Evolutionary conservation across 2,329 filamentous ascomycete species (phyloP).

Genomic region (Huntiella moniliformis): DNA sequence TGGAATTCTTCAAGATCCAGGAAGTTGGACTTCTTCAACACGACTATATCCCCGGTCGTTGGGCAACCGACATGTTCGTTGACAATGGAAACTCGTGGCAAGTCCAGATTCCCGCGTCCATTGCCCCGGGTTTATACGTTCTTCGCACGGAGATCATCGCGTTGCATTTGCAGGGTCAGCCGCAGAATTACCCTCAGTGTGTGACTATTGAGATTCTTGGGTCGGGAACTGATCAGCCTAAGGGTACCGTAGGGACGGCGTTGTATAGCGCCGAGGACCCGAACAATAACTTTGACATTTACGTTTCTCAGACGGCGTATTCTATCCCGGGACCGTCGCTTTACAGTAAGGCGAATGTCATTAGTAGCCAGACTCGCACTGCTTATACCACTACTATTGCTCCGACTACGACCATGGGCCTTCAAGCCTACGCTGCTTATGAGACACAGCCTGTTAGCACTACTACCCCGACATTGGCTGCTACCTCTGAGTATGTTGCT

Average conservation of each 20-base stretch:
- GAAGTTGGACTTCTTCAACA: conserved; percentile 31
- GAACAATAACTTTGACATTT: conserved; percentile 21
- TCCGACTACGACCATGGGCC: conserved; percentile 15
- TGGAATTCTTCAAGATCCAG: conserved; percentile 43
- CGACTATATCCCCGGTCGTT: conserved; percentile 24
- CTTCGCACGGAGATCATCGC: conserved; percentile 37
- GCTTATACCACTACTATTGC: conserved; percentile 25
- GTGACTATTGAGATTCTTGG: conserved; percentile 29
- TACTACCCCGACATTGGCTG: not conserved
- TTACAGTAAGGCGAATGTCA: conserved; percentile 8
- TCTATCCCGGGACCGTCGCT: conserved; percentile 7
- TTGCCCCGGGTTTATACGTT: conserved; percentile 34
- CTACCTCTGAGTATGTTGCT: not conserved
- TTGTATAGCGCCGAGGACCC: conserved; percentile 21
- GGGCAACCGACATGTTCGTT: conserved; percentile 36
- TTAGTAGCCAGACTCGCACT: conserved; percentile 16
- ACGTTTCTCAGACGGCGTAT: conserved; percentile 12
- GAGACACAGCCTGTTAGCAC: too few relatives aligned
- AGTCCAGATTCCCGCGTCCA: conserved; percentile 26
- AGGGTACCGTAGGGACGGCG: conserved; percentile 18
- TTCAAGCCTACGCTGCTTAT: too few relatives aligned
- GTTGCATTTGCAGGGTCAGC: conserved; percentile 29
- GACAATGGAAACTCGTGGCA: conserved; percentile 27
- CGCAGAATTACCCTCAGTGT: conserved; percentile 35
- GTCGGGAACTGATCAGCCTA: conserved; percentile 17